Conservation (phyloP, 164 flowering plant genomes). For the Paratinospora sagittata region DNA sequence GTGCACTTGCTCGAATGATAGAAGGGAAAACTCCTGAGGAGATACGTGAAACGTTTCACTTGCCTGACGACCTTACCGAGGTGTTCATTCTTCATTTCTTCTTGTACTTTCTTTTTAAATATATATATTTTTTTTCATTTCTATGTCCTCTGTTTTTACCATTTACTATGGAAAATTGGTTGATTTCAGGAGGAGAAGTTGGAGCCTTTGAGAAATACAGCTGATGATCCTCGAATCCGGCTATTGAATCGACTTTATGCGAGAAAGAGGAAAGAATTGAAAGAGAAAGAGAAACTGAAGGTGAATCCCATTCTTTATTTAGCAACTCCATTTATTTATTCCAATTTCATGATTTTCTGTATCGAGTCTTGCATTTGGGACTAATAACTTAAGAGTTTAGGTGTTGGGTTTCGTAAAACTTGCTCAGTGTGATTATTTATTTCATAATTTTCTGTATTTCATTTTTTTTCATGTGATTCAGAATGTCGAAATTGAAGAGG, state of each 20-base stretch:
- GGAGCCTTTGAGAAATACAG: constrained; percentile 77
- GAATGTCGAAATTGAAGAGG: constrained; percentile 71
- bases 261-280: constrained; percentile 82
- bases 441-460: not conserved
- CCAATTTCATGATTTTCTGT: not conserved
- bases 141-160: not conserved
- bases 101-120: no score
- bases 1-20: constrained; percentile 91
- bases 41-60: constrained; percentile 80
- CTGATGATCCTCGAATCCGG: constrained; percentile 89
- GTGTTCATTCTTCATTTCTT: no score
- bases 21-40: constrained; percentile 93
- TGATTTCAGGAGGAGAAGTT: constrained; percentile 79
- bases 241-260: constrained; percentile 86
- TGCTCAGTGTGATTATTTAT: not conserved
- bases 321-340: not conserved
- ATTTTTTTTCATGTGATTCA: constrained; percentile 26
- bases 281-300: constrained; percentile 70
- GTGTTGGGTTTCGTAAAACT: no score
- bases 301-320: constrained; percentile 25
- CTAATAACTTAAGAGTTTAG: not conserved
- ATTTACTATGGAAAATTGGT: constrained; percentile 11
- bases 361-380: not conserved
- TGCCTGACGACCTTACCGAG: constrained; percentile 98
- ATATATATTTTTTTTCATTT: not conserved